Percentiles rank a stretch among this genome's conserved stretches.
These are phyloP conservation scores for Fraxinus nigra DNA, from an alignment of 305 asterid species.

Conservation along the genomic window DNA sequence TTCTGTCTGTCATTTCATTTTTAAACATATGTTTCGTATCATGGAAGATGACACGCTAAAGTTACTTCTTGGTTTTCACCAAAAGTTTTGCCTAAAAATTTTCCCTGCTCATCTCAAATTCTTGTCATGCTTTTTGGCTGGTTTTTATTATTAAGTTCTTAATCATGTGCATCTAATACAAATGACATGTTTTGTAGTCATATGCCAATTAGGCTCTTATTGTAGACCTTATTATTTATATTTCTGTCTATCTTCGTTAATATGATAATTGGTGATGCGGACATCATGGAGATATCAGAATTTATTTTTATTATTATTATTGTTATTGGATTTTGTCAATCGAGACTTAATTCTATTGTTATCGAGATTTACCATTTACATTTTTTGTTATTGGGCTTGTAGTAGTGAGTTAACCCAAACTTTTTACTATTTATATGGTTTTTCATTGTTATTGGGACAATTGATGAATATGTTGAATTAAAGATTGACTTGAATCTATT, in stretches of 20 bases:
- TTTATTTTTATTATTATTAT: no score
- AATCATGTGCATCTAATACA: background rate
- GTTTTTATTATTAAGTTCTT: background rate
- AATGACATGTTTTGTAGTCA: background rate
- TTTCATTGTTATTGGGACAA: no score
- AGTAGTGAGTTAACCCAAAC: no score
- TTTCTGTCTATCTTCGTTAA: background rate
- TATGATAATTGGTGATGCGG: background rate
- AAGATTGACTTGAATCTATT: no score
- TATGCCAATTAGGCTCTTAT: background rate
- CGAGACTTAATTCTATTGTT: no score
- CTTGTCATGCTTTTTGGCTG: background rate
- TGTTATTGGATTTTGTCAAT: no score
- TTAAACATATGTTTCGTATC: background rate
- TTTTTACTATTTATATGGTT: no score
- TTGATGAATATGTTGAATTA: no score
- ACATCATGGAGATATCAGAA: no score
- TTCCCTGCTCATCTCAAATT: background rate
- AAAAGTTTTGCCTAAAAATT: background rate
- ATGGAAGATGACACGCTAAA: background rate
- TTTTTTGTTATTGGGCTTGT: no score
- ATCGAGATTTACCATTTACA: no score
- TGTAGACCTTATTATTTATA: background rate
- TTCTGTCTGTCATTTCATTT: background rate
- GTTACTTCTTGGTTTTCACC: background rate